Conservation (phyloP, 805 yeast species). For the Candida sithepensis region DNA sequence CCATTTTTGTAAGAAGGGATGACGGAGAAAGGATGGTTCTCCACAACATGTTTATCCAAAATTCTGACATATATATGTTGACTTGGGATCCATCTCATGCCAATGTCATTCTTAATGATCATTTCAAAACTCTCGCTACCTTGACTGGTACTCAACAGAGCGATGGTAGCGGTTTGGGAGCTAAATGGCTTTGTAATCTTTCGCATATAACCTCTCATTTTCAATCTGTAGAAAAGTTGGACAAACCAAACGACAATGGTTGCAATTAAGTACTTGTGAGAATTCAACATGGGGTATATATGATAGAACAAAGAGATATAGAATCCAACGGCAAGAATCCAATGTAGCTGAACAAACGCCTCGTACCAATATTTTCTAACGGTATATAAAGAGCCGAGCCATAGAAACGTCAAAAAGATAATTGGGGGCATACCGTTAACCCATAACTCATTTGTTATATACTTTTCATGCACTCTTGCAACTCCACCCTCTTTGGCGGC, state of each 20-base stretch:
- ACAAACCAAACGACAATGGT: conserved; percentile 49
- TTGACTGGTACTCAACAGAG: conserved; percentile 31
- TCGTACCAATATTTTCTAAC: conserved; percentile 43
- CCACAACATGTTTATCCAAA: conserved; percentile 40
- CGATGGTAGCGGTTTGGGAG: conserved; percentile 11
- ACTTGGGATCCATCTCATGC: conserved; percentile 48
- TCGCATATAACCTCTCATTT: conserved; percentile 43
- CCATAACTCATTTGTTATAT: conserved; percentile 23
- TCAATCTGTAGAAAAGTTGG: conserved; percentile 44
- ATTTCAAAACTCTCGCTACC: conserved; percentile 35
- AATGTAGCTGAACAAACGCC: conserved; percentile 47
- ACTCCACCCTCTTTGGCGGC: conserved; percentile 47
- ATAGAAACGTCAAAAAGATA: conserved; percentile 40
- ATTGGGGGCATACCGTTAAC: conserved; percentile 47
- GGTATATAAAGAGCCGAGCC: conserved; percentile 38
- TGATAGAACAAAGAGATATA: conserved; percentile 46
- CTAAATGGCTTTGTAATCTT: conserved; percentile 39
- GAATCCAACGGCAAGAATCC: conserved; percentile 49
- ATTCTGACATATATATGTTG: conserved; percentile 53
- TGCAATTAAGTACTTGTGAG: conserved; percentile 44
- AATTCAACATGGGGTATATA: conserved; percentile 30
- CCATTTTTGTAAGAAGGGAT: conserved; percentile 29
- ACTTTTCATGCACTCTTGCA: conserved; percentile 20
- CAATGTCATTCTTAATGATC: conserved; percentile 29
- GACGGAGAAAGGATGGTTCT: conserved; percentile 57